A percentile compares a stretch with the other conserved stretches of the same genome.
These are phyloP conservation scores for Ascochyta pisi DNA, from an alignment of 2,329 filamentous ascomycete genomes.

Conservation along the genomic window DNA sequence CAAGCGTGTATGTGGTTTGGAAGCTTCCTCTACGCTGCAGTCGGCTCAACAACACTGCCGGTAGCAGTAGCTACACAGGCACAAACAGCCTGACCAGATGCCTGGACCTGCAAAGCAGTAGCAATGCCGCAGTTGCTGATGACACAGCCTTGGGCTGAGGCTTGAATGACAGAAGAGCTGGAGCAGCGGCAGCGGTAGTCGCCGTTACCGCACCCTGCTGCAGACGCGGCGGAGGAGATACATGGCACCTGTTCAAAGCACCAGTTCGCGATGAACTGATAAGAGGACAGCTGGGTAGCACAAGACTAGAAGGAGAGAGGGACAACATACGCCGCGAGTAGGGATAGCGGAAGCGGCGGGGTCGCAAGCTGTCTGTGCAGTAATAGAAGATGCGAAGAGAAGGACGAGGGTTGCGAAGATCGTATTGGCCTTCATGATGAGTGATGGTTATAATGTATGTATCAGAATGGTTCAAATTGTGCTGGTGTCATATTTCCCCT, in stretches of 20 bases:
- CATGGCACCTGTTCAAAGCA: slow-evolving; percentile 11
- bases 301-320: background rate
- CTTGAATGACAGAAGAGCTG: slow-evolving; percentile 17
- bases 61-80: slow-evolving; percentile 16
- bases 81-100: slow-evolving; percentile 20
- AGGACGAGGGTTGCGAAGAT: slow-evolving; percentile 10
- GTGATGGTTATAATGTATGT: background rate
- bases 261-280: background rate
- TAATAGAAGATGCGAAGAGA: slow-evolving; percentile 7
- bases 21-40: background rate
- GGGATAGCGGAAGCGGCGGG: slow-evolving; percentile 18
- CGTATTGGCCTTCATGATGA: slow-evolving; percentile 7
- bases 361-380: slow-evolving; percentile 24
- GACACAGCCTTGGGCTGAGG: slow-evolving; percentile 20
- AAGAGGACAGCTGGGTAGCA: background rate
- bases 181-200: slow-evolving; percentile 25
- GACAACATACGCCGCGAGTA: slow-evolving; percentile 16
- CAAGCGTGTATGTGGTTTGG: too few relatives aligned
- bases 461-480: background rate
- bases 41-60: background rate
- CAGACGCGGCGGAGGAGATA: slow-evolving; percentile 18
- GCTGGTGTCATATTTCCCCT: background rate
- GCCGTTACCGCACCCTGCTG: slow-evolving; percentile 10
- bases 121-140: slow-evolving; percentile 21
- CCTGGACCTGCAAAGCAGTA: slow-evolving; percentile 22